Evolutionary conservation across 2,329 filamentous ascomycete genomes (phyloP), one percentile per base, ranked within the genome.

Genomic region (Thelonectria blattea): DNA sequence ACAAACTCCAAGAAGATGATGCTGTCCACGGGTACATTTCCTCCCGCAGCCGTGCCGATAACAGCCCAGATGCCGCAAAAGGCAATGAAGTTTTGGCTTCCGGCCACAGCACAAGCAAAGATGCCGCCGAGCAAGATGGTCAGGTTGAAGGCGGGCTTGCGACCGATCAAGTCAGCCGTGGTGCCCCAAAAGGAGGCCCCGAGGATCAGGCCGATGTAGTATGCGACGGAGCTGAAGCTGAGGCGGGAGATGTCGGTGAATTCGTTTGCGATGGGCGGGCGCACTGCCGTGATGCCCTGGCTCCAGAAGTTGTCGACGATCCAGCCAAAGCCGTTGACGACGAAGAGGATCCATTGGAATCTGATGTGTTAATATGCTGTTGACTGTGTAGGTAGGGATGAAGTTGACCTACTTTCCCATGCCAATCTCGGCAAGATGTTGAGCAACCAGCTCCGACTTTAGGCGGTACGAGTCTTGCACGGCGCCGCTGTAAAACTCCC

Each of bases 61-160:
- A 83, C 73, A 9, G 85, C 84, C 15, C 83, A 85, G 58, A 89
- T 83, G 2, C 76, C 72, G 7, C 81, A 83, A 32, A 87, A 81
- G 0, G 82, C 81, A 1, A 80, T 80, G 59, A 88, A 90, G 61
- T 82, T 87, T 2, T 82, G 83, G 0, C 83, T 80, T 0, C 84
- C 83, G 0, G 85, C 87, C 3, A 83, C 83, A 0, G 84, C 76
- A 17, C 87, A 78, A 0, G 83, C 87, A 64, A 88, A 89, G 2
- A 88, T 76, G 0, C 78, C 78, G 0, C 75, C 76, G 5, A 81
- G 71, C 4, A 82, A 66, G 1, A 81, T 73, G 0, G 80, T 82
- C 0, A 67, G 71, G 55, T 81, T 82, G 68, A 82, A 82, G 0
- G 80, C 79, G 1, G 75, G 78, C 24, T 74, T 73, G 14, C 79